Conservation (phyloP, 2,329 filamentous ascomycete species). For the Sporothrix pallida region DNA sequence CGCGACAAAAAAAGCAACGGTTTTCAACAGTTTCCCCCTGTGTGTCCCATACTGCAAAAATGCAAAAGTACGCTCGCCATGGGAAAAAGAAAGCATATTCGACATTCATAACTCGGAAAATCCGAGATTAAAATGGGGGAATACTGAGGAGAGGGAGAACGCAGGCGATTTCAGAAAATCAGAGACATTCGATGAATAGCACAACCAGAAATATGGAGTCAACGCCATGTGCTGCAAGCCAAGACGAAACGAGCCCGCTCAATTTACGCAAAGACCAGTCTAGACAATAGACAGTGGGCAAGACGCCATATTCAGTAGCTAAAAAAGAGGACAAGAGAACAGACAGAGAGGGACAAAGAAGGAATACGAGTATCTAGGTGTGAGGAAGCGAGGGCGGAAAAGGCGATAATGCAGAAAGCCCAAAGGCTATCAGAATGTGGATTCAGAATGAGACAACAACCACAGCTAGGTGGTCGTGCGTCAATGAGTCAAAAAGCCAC, state of each 20-base stretch:
- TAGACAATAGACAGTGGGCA: neutral
- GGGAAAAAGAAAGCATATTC: neutral
- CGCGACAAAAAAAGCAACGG: neutral
- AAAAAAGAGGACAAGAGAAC: neutral
- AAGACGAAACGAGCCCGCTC: conserved; percentile 8
- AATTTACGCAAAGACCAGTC: conserved; percentile 16
- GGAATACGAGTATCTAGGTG: neutral
- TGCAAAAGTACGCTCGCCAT: neutral
- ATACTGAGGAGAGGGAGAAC: too few species aligned
- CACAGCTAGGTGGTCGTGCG: neutral
- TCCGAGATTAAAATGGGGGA: neutral
- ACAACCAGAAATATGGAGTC: neutral
- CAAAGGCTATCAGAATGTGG: neutral
- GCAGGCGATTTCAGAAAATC: neutral
- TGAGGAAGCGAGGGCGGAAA: neutral
- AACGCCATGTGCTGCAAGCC: conserved; percentile 6
- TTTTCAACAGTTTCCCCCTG: neutral
- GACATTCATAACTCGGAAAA: neutral
- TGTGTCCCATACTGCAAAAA: neutral
- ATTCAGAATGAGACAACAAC: neutral
- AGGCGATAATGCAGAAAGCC: neutral
- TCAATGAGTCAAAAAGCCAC: neutral
- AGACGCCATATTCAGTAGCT: neutral
- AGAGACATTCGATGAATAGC: neutral
- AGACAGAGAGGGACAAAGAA: neutral